A percentile compares a stretch with the other conserved stretches of the same genome.
Conservation (phyloP, 2,329 filamentous ascomycete species). For the Exophiala aquamarina region DNA sequence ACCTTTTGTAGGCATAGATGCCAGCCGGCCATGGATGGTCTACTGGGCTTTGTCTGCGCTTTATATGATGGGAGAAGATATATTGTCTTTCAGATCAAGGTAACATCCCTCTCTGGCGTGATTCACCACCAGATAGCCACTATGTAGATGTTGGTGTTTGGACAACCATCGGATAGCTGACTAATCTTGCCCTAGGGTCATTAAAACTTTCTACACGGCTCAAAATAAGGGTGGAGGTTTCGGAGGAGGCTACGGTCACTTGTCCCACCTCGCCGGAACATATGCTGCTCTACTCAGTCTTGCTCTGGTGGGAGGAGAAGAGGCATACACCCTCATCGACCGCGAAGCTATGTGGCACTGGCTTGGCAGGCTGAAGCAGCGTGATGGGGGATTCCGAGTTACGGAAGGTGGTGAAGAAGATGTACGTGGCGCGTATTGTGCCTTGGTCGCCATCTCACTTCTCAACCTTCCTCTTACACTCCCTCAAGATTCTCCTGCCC, state of each 20-base stretch:
- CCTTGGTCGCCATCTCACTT: conserved; percentile 78
- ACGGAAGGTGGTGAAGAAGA: conserved; percentile 86
- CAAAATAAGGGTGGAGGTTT: conserved; percentile 86
- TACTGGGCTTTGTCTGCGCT: conserved; percentile 88
- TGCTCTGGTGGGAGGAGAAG: conserved; percentile 72
- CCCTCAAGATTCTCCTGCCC: conserved; percentile 68
- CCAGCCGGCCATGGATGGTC: conserved; percentile 87
- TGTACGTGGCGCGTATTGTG: conserved; percentile 90
- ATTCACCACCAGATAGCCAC: background rate
- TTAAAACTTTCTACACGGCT: conserved; percentile 73
- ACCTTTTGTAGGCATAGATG: conserved; percentile 73
- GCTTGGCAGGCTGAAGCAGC: conserved; percentile 82
- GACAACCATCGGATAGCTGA: too few relatives aligned
- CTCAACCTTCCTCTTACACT: conserved; percentile 80
- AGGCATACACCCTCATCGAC: conserved; percentile 74
- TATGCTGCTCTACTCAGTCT: conserved; percentile 83
- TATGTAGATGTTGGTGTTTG: too few relatives aligned
- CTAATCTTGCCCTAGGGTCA: conserved; percentile 48
- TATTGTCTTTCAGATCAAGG: conserved; percentile 63
- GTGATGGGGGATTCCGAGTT: conserved; percentile 87
- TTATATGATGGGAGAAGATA: conserved; percentile 72
- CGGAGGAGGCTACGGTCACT: conserved; percentile 88
- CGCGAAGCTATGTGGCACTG: conserved; percentile 86
- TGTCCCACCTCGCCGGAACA: conserved; percentile 82
- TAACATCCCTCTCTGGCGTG: conserved; percentile 33